Conservation (phyloP, 148 eudicot species). For the Dianthus caryophyllus region DNA sequence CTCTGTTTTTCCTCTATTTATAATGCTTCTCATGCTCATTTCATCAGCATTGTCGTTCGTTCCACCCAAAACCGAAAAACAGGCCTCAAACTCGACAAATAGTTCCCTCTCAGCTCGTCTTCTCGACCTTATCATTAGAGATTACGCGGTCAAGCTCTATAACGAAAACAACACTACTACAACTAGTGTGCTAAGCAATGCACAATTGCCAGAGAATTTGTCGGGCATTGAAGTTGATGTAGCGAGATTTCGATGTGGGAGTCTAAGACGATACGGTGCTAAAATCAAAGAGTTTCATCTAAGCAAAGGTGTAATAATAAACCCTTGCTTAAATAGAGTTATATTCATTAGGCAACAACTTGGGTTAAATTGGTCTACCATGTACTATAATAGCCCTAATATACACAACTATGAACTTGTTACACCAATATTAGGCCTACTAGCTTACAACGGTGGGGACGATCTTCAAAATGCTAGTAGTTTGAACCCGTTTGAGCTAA, state of each 20-base stretch:
- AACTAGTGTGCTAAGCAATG: slow-evolving; percentile 49
- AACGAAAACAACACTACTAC: slow-evolving; percentile 29
- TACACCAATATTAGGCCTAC: slow-evolving; percentile 71
- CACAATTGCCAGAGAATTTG: slow-evolving; percentile 57
- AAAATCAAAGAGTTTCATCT: slow-evolving; percentile 53
- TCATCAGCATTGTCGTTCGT: slow-evolving; percentile 24
- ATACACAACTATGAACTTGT: slow-evolving; percentile 55
- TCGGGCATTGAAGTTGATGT: slow-evolving; percentile 53
- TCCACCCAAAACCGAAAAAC: slow-evolving; percentile 17
- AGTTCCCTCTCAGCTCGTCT: slow-evolving; percentile 49
- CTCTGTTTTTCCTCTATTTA: slow-evolving; percentile 31
- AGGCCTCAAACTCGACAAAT: slow-evolving; percentile 24
- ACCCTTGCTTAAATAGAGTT: slow-evolving; percentile 70
- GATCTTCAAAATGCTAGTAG: slow-evolving; percentile 25
- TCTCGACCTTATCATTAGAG: slow-evolving; percentile 69
- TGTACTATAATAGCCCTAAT: slow-evolving; percentile 49
- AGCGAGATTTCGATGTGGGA: slow-evolving; percentile 68
- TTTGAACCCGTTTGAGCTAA: slow-evolving; percentile 57
- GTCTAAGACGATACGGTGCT: slow-evolving; percentile 72
- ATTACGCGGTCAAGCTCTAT: slow-evolving; percentile 52
- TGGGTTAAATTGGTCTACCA: slow-evolving; percentile 51
- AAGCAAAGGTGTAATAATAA: slow-evolving; percentile 35
- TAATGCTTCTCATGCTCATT: slow-evolving; percentile 31
- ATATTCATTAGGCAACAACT: slow-evolving; percentile 56
- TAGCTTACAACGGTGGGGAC: slow-evolving; percentile 70